phyloP scores from a whole-genome alignment of 2,329 filamentous ascomycete genomes.

The Aureobasidium subglaciale region DNA sequence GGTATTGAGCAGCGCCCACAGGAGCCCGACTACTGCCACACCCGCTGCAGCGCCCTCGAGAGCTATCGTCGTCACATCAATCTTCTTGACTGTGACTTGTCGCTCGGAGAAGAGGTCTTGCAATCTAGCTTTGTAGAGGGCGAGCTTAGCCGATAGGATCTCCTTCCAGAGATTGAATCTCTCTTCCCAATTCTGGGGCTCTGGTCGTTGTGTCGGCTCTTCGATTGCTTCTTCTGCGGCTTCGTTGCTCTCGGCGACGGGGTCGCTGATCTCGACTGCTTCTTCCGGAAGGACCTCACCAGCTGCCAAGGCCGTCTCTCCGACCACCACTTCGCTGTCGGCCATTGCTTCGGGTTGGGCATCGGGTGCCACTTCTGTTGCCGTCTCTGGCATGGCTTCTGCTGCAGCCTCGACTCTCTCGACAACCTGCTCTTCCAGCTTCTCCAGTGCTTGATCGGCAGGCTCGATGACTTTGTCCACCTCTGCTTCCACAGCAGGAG shows the following conservation, averaged over 20 bases:
- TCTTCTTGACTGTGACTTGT: constrained; percentile 36
- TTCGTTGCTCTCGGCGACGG: not conserved
- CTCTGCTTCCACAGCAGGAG: not conserved
- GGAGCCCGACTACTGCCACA: constrained; percentile 28
- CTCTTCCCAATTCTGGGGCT: constrained; percentile 7
- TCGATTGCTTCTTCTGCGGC: not conserved
- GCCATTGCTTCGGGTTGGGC: not conserved
- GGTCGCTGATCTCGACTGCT: constrained; percentile 17
- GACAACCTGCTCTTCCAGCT: constrained; percentile 22
- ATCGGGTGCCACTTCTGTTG: not conserved
- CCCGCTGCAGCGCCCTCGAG: constrained; percentile 40
- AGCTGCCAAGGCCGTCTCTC: constrained; percentile 17
- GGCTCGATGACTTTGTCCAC: not conserved
- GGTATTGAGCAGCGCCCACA: constrained; percentile 29
- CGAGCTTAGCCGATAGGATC: not conserved
- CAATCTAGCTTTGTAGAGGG: constrained; percentile 7
- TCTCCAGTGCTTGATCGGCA: constrained; percentile 15
- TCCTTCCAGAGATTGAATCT: constrained; percentile 6
- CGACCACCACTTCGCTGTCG: constrained; percentile 8
- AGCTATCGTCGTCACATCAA: constrained; percentile 40
- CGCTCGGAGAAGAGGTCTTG: constrained; percentile 38
- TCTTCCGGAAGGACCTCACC: constrained; percentile 23
- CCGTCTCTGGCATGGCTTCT: constrained; percentile 2
- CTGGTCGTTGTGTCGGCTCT: not conserved
- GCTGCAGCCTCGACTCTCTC: constrained; percentile 20